Evolutionary conservation across 768 basidiomycete species (phyloP), one percentile per base, ranked within the genome.

Genomic region (Leccinellum rugosiceps): DNA sequence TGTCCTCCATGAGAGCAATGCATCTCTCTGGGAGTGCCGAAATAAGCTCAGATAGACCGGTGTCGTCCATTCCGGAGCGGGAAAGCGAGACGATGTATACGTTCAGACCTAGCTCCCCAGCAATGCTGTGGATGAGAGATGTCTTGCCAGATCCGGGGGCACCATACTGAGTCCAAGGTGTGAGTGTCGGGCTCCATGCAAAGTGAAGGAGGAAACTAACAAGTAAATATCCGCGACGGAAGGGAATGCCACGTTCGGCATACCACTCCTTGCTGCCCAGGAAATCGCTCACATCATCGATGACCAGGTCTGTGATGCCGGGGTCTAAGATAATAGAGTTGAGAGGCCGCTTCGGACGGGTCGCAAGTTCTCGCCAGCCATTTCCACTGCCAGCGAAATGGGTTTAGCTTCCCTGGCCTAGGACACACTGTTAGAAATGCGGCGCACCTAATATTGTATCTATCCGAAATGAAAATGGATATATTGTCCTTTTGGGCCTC

Each of bases 1-100:
- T 86, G 67, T 92, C 91, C 68, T 92, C 90, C 83, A 93, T 90
- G 34, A 93, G 76, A 5, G 85, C 83, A 55, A 92, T 86, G 63
- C 86, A 90, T 61, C 78, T 77, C 56, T 83, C 78, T n/a, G 90
- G 90, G 2, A 91, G 77, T 2, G 77, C 75, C 9, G 80, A 76
- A 57, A 90, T 82, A 44, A 90, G 75, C 41, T 82, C 76, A 52
- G 75, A 78, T 25, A 90, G 79, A 8, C 72, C 68, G 2, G 76
- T 74, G 66, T 91, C 90, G 63, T 90, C 87, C 45, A 92, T 68
- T 9, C 83, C 83, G 14, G 72, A 61, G 19, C 82, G 80, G 4
- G 87, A 84, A 7, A 91, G 80, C 1, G 87, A 84, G 44, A 92
- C 69, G 48, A 90, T 80, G 70, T 89, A 91, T 25, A 92, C 80